Base-by-base conservation (phyloP, 116 monocot genomes). In the Cymodocea nodosa region DNA sequence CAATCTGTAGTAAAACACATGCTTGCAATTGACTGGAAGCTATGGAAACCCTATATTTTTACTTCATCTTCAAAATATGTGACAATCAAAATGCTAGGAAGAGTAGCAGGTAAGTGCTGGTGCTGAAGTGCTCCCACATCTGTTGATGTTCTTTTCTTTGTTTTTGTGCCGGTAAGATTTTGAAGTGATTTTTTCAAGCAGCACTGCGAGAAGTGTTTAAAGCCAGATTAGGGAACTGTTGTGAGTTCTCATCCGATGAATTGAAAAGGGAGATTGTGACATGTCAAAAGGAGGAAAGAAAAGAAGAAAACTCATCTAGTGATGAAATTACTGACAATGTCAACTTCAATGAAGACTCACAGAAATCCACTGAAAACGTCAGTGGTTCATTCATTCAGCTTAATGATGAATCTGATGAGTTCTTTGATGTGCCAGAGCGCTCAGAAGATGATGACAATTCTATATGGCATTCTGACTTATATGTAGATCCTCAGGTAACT, bases 11-110 rank as follows among this genome's bases (percentile, higher is more conserved):
- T 97, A 23, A 97, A 88, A 73, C 91, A 97, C 74, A 97, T 97
- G 91, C 87, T 97, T 70, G 91, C 91, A 62, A 91, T 97, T 70
- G 97, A 97, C 71, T 97, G 97, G 97, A 97, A 89, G 71, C 80
- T 86, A 52, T 97, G 91, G 91, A 80, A 78, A 50, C 83, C 97
- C 60, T 88, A 84, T 73, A 50, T 97, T 23, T 72, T 86, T 59
- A 62, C 83, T 40, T 86, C 97, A 36, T 88, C 97, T 68, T 83
- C 91, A 68, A 91, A 88, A 64, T 65, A 77, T 18, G 77, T 97
- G 50, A 97, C 97, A 56, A 86, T 91, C 15, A 75, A 77, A 40
- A 97, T 97, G 97, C 80, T 97, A 5, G 92, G 77, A 15, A 85
- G 91, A 80, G 70, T 97, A 73, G 87, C 97, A 63, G 97, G 97